Percentiles rank a stretch among this genome's conserved stretches.
phyloP scores from a whole-genome alignment of 306 rosid genomes.

The Abrus precatorius region DNA sequence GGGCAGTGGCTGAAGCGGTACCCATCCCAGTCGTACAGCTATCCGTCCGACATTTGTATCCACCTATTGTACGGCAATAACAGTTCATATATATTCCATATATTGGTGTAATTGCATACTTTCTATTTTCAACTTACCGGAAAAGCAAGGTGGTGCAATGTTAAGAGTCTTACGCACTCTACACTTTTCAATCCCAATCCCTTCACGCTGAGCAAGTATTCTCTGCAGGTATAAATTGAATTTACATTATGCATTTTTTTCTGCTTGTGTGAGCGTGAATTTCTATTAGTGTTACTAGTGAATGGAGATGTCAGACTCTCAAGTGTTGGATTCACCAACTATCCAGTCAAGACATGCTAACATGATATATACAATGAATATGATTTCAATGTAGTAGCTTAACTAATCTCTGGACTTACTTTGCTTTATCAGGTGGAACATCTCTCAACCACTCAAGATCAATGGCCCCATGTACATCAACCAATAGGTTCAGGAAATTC shows the following conservation, averaged over 20 bases:
- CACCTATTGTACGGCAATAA: slow-evolving; percentile 63
- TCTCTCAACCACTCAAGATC: slow-evolving; percentile 93
- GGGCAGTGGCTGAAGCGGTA: slow-evolving; percentile 95
- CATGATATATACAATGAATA: slow-evolving; percentile 13
- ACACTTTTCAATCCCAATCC: slow-evolving; percentile 94
- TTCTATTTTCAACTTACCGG: slow-evolving; percentile 70
- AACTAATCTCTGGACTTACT: slow-evolving; percentile 61
- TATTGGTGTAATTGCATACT: slow-evolving; percentile 28
- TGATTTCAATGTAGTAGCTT: slow-evolving; percentile 40
- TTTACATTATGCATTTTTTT: background rate
- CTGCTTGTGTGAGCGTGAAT: slow-evolving; percentile 21
- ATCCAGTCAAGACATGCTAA: slow-evolving; percentile 12
- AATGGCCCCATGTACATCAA: slow-evolving; percentile 73
- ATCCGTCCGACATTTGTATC: slow-evolving; percentile 97
- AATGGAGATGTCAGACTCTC: background rate
- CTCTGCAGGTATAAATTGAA: slow-evolving; percentile 61
- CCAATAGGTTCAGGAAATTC: slow-evolving; percentile 81
- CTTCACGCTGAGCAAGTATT: slow-evolving; percentile 79
- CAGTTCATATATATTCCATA: slow-evolving; percentile 36
- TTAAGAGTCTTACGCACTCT: slow-evolving; percentile 91
- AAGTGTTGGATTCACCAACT: slow-evolving; percentile 27
- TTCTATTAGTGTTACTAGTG: slow-evolving; percentile 9
- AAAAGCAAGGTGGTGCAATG: slow-evolving; percentile 93
- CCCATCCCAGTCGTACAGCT: slow-evolving; percentile 96
- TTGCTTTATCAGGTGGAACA: slow-evolving; percentile 89